Conservation (phyloP, 202 grass and related monocot genomes). For the Digitaria exilis region DNA sequence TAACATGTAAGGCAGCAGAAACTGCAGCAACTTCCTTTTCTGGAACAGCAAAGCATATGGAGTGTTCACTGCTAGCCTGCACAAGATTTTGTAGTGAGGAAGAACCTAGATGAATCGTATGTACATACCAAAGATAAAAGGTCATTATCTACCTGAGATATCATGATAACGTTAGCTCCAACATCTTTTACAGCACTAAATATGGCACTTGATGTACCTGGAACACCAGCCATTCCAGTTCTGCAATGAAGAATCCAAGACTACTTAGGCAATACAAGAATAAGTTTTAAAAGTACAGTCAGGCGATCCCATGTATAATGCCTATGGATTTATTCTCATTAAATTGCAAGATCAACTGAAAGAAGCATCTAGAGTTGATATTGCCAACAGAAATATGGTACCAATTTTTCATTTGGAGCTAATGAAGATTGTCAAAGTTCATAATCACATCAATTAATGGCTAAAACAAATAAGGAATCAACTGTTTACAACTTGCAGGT, state of each 20-base stretch:
- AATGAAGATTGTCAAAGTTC: conserved; percentile 7
- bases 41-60: conserved; percentile 98
- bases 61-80: conserved; percentile 99
- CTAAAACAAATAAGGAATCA: conserved; percentile 7
- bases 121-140: conserved; percentile 21
- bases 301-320: neutral
- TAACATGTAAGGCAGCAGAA: conserved; percentile 68
- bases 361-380: conserved; percentile 7
- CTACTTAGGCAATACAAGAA: conserved; percentile 33
- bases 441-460: neutral
- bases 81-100: conserved; percentile 43
- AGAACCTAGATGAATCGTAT: conserved; percentile 37
- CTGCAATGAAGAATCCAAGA: conserved; percentile 52
- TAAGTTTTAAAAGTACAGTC: conserved; percentile 5
- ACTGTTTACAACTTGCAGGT: neutral
- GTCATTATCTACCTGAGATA: conserved; percentile 74
- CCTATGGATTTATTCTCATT: neutral
- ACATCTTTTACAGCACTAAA: conserved; percentile 94
- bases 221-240: conserved; percentile 99
- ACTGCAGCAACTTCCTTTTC: conserved; percentile 91
- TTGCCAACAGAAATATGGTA: conserved; percentile 12
- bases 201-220: conserved; percentile 91
- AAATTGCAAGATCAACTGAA: conserved; percentile 14
- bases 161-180: conserved; percentile 99
- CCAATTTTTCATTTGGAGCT: neutral